These are phyloP conservation scores for Candida glaebosa DNA, from an alignment of 805 yeast genomes.

Conservation along the genomic window DNA sequence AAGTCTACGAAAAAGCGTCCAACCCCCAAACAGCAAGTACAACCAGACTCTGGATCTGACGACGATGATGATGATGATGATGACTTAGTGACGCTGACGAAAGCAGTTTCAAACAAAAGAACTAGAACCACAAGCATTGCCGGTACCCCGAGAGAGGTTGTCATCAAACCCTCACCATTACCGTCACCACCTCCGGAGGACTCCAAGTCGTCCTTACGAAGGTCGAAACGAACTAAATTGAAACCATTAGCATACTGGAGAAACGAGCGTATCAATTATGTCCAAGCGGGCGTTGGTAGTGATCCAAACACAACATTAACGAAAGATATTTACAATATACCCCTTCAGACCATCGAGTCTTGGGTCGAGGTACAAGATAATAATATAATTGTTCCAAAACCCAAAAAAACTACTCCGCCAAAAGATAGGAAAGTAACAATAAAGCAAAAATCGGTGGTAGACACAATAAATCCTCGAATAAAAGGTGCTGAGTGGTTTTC, in stretches of 20 bases:
- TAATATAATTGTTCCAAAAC: conserved; percentile 13
- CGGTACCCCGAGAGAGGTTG: conserved; percentile 9
- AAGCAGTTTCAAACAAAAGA: conserved; percentile 12
- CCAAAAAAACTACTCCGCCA: conserved; percentile 11
- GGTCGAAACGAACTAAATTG: conserved; percentile 63
- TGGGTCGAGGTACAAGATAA: conserved; percentile 50
- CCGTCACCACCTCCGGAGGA: conserved; percentile 45
- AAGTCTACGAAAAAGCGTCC: conserved; percentile 4
- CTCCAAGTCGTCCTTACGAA: conserved; percentile 48
- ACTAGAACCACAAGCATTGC: conserved; percentile 9
- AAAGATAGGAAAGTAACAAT: conserved; percentile 6
- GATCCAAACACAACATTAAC: conserved; percentile 43
- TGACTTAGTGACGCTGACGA: conserved; percentile 8
- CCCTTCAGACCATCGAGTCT: conserved; percentile 55
- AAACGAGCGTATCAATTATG: conserved; percentile 69
- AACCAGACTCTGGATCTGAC: conserved; percentile 7
- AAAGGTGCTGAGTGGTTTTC: conserved; percentile 54
- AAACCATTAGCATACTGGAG: conserved; percentile 83
- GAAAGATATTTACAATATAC: conserved; percentile 33
- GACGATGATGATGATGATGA: conserved; percentile 14
- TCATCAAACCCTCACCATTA: conserved; percentile 27
- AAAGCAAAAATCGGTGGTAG: conserved; percentile 14
- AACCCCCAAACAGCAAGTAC: conserved; percentile 5
- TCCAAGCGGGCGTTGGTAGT: conserved; percentile 28
- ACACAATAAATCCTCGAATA: conserved; percentile 36